Conservation (phyloP, 73 alveolate species). For the Paramecium biaurelia region DNA sequence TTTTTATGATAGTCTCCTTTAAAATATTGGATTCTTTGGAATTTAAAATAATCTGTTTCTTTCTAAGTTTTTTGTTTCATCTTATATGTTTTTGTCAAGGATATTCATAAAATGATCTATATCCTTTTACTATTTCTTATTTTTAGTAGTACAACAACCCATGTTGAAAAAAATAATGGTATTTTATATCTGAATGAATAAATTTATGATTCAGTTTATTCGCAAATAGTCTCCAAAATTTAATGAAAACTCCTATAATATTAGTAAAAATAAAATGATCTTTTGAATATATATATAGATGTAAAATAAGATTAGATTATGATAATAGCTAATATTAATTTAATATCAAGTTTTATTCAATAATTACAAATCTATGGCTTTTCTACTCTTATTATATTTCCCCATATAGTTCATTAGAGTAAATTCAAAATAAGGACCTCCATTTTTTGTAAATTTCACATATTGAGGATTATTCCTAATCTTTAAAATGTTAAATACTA, state of each 20-base stretch:
- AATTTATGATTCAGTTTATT: constrained; percentile 24
- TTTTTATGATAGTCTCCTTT: background rate
- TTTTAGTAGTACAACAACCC: background rate
- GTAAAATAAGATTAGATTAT: background rate
- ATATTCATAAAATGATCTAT: background rate
- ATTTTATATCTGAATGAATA: background rate
- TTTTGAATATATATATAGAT: background rate
- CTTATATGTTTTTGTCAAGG: background rate
- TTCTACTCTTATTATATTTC: constrained; percentile 51
- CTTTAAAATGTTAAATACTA: background rate
- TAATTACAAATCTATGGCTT: constrained; percentile 50
- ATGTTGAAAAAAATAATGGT: background rate
- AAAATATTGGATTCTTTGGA: background rate
- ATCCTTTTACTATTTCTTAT: background rate
- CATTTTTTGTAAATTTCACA: background rate
- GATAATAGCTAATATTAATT: background rate
- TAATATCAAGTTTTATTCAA: constrained; percentile 1
- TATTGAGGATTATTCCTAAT: constrained; percentile 1
- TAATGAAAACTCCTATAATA: background rate
- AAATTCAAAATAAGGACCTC: constrained; percentile 36
- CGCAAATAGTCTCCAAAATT: background rate
- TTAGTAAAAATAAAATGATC: background rate
- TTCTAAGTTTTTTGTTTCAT: background rate
- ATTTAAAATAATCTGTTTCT: background rate
- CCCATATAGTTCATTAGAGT: constrained; percentile 61